Conservation (phyloP, 371 early-diverging fungal species). For the Rhizopus microsporus region DNA sequence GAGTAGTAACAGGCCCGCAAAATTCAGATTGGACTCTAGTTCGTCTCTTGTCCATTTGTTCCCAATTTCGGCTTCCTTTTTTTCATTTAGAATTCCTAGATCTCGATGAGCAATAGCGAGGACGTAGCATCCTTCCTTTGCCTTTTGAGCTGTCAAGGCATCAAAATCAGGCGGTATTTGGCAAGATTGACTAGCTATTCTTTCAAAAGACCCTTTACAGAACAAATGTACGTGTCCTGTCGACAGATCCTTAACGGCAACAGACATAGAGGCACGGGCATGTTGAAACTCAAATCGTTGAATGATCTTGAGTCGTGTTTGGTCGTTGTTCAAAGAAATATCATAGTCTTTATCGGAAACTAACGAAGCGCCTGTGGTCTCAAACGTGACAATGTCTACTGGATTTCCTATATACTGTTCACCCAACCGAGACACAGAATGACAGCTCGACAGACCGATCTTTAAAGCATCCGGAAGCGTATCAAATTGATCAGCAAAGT, state of each 20-base stretch:
- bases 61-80: constrained; percentile 24
- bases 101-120: constrained; percentile 69
- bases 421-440: constrained; percentile 64
- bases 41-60: constrained; percentile 51
- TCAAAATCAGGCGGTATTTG: constrained; percentile 60
- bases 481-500: background rate
- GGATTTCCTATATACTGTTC: constrained; percentile 79
- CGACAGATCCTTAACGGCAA: constrained; percentile 55
- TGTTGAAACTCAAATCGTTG: constrained; percentile 84
- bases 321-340: background rate
- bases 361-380: constrained; percentile 44
- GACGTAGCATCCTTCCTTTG: constrained; percentile 77
- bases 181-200: constrained; percentile 46
- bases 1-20: constrained; percentile 78
- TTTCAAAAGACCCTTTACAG: constrained; percentile 82
- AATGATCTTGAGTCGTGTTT: constrained; percentile 32
- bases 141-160: constrained; percentile 48
- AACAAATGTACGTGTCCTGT: constrained; percentile 57
- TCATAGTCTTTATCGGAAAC: background rate
- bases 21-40: constrained; percentile 59
- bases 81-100: constrained; percentile 38
- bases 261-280: constrained; percentile 77
- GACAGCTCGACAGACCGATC: constrained; percentile 73
- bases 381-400: constrained; percentile 86
- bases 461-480: constrained; percentile 23